Evolutionary conservation across 2,329 filamentous ascomycete genomes (phyloP).

Genomic region (Aspergillus piperis): DNA sequence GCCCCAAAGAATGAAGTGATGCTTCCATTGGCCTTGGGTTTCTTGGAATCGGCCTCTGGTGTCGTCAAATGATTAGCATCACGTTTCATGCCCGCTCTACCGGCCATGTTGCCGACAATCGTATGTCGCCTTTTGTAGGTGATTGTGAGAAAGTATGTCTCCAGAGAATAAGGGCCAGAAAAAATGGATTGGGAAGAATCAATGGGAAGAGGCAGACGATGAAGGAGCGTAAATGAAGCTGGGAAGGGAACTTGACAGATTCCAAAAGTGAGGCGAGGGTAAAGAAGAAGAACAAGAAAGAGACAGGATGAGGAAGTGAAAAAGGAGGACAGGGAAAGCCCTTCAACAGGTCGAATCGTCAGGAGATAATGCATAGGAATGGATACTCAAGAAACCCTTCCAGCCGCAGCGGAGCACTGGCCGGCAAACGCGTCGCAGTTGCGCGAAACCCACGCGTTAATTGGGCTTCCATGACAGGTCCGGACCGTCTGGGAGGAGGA

Average conservation of each 20-base stretch:
- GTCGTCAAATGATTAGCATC: conserved; percentile 57
- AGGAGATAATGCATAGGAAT: background rate
- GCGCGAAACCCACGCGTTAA: conserved; percentile 3
- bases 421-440: conserved; percentile 10
- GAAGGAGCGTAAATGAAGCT: background rate
- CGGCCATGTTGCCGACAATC: conserved; percentile 28
- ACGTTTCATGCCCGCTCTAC: conserved; percentile 59
- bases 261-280: background rate
- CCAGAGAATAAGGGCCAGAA: background rate
- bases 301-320: background rate
- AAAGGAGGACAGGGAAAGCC: no score
- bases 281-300: background rate
- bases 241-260: background rate
- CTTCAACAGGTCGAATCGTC: background rate
- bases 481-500: background rate
- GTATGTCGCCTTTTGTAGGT: background rate
- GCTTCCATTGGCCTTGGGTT: conserved; percentile 70
- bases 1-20: conserved; percentile 88
- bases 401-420: background rate
- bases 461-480: background rate
- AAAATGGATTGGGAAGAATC: background rate
- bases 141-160: background rate
- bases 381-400: background rate
- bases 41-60: conserved; percentile 61
- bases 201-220: background rate